phyloP scores from a whole-genome alignment of 495 filamentous ascomycete genomes.

The Chaetomium cochliodes region DNA sequence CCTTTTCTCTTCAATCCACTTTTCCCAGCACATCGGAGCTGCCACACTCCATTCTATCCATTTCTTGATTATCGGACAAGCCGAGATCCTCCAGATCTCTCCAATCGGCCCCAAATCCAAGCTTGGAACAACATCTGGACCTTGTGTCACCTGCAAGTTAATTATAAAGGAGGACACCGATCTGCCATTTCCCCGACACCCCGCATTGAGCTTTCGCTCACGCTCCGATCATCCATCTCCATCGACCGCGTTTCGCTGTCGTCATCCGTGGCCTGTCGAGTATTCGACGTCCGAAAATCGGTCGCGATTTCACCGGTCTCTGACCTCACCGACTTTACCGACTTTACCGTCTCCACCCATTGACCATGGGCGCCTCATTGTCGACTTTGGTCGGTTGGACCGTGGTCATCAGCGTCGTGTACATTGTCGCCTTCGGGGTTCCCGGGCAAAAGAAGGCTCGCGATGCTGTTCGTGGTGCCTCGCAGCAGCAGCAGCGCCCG shows the following conservation, averaged over 20 bases:
- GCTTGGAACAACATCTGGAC: conserved; percentile 7
- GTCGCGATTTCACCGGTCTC: conserved; percentile 2
- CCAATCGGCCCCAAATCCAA: background rate
- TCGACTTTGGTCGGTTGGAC: conserved; percentile 57
- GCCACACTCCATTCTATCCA: background rate
- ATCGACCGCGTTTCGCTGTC: conserved; percentile 2
- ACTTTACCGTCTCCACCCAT: background rate
- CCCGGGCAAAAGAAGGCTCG: conserved; percentile 26
- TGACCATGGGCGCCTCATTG: conserved; percentile 44
- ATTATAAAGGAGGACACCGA: conserved; percentile 5
- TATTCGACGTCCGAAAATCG: background rate
- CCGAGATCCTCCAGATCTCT: background rate
- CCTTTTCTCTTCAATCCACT: conserved; percentile 16
- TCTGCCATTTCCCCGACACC: conserved; percentile 14
- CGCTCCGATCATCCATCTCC: background rate
- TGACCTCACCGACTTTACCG: background rate
- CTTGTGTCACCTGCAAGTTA: conserved; percentile 18
- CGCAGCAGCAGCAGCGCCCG: conserved; percentile 20
- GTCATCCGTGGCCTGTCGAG: conserved; percentile 4
- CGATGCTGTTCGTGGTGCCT: conserved; percentile 8
- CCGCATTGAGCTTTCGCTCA: conserved; percentile 14
- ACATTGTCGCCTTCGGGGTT: conserved; percentile 28
- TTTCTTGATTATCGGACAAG: background rate
- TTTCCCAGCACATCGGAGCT: background rate
- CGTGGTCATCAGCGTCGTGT: conserved; percentile 53